Evolutionary conservation across 2,329 filamentous ascomycete genomes (phyloP).

Genomic region (Cladosporium sp.): DNA sequence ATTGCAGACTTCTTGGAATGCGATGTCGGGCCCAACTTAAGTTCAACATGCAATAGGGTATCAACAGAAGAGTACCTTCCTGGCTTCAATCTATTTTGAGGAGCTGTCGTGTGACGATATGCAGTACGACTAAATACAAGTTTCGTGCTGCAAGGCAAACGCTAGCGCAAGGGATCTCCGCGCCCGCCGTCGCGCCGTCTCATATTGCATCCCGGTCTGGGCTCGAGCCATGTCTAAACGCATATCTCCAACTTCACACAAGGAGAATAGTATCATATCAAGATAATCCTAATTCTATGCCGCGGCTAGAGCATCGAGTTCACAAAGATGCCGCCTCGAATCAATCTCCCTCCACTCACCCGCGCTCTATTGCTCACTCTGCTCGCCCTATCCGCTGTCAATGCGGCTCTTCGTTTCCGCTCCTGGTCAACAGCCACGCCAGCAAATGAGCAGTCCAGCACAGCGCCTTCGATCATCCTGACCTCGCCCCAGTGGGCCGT

Average conservation of each 20-base stretch:
- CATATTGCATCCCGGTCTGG: background rate
- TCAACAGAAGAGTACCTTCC: too few relatives aligned
- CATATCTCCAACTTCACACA: slow-evolving; percentile 1
- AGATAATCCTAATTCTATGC: background rate
- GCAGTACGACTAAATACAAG: background rate
- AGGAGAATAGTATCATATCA: background rate
- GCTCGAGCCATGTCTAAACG: background rate
- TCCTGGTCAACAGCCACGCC: slow-evolving; percentile 50
- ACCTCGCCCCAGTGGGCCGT: slow-evolving; percentile 34
- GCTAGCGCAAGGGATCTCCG: slow-evolving; percentile 5
- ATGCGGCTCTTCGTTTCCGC: slow-evolving; percentile 70
- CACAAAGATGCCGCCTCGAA: slow-evolving; percentile 47
- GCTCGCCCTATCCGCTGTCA: slow-evolving; percentile 73
- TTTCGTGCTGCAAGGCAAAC: background rate
- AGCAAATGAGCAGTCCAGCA: slow-evolving; percentile 16
- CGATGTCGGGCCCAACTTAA: too few relatives aligned
- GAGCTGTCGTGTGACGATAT: too few relatives aligned
- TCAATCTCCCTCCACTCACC: slow-evolving; percentile 91
- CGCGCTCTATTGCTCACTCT: slow-evolving; percentile 73
- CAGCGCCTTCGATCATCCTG: slow-evolving; percentile 33
- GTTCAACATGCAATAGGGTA: too few relatives aligned
- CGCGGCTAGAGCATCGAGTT: background rate
- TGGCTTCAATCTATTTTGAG: too few relatives aligned
- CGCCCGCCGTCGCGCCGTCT: background rate
- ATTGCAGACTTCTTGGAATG: too few relatives aligned